Base-by-base conservation (phyloP, 495 filamentous ascomycete species). In the Xylaria sp. region DNA sequence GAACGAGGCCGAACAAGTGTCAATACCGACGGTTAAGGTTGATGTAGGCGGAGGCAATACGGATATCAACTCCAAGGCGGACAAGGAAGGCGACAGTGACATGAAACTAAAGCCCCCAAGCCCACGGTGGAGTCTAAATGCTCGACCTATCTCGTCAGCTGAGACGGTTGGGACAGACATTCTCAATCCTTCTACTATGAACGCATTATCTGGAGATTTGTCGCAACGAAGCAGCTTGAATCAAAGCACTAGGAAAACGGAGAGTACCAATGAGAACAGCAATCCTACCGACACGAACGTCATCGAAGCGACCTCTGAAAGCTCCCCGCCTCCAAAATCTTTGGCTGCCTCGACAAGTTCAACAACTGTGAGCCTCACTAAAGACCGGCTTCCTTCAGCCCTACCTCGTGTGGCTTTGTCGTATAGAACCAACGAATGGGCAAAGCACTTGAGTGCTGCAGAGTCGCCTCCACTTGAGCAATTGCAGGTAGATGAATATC, bases 361-460 rank as follows among this genome's bases (percentile, higher is more conserved):
- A 3, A 71, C 78, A 9, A 74, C 73, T 24, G 81, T 74, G 44
- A 87, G 82, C 43, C 77, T 87, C 12, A 83, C 81, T 7, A 85
- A 82, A 67, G 82, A 82, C 2, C 82, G 83, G 37, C 80, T 91
- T 4, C 89, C 89, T 3, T 73, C 80, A 3, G 83, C 82, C 24
- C 61, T 90, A n/a, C 95, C 95, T 1, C 90, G 85, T 65, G 85
- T 97, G 14, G 89, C 93, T 0, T 84, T 92, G 76, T 92, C 90
- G 0, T 98, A 96, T 74, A 89, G 95, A 58, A 98, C 94, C 6
- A 97, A 97, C 73, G 95, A 98, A 82, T 98, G 95, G 95, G 94
- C 95, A 0, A 97, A 97, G 76, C 93, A 97, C 80, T 82, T 97
- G 24, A 88, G 90, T 37, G 81, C 85, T 52, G 95, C 95, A 5